Conservation (phyloP, 1,284 basidiomycete genomes). For the Amylostereum areolatum region DNA sequence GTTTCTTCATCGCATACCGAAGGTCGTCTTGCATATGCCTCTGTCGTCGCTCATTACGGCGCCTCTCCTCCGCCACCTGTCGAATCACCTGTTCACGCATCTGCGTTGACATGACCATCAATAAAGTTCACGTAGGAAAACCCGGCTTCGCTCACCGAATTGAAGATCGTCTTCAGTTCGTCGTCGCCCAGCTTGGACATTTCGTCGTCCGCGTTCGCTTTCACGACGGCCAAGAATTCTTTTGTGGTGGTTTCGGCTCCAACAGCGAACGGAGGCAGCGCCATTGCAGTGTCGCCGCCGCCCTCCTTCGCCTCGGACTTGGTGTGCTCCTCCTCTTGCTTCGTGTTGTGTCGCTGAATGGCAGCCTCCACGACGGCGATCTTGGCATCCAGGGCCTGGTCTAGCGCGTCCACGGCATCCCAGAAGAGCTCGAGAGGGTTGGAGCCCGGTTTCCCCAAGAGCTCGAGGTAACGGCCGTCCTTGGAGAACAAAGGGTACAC, state of each 20-base stretch:
- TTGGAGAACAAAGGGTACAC: constrained; percentile 73
- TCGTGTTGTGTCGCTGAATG: constrained; percentile 35
- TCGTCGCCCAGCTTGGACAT: constrained; percentile 42
- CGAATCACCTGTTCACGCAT: constrained; percentile 66
- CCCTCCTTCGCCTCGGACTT: constrained; percentile 26
- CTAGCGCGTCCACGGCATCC: constrained; percentile 86
- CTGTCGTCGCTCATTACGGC: constrained; percentile 76
- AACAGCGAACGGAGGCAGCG: constrained; percentile 37
- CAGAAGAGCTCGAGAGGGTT: constrained; percentile 95
- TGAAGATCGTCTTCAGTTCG: constrained; percentile 58
- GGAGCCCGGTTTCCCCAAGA: constrained; percentile 90
- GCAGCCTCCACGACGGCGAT: constrained; percentile 58
- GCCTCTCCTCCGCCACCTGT: constrained; percentile 74
- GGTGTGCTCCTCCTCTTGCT: constrained; percentile 24
- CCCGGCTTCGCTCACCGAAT: constrained; percentile 45
- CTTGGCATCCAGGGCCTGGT: constrained; percentile 78
- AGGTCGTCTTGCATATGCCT: constrained; percentile 92
- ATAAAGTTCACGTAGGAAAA: background rate
- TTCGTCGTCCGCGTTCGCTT: constrained; percentile 42
- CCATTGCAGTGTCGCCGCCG: too few relatives aligned
- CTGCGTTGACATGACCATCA: constrained; percentile 32
- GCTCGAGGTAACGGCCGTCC: constrained; percentile 77
- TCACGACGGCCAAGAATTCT: constrained; percentile 56
- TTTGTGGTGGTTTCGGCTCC: constrained; percentile 52
- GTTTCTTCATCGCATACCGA: constrained; percentile 90